Conservation (phyloP, 352 stramenopile genomes). For the Blastocystis sp. region DNA sequence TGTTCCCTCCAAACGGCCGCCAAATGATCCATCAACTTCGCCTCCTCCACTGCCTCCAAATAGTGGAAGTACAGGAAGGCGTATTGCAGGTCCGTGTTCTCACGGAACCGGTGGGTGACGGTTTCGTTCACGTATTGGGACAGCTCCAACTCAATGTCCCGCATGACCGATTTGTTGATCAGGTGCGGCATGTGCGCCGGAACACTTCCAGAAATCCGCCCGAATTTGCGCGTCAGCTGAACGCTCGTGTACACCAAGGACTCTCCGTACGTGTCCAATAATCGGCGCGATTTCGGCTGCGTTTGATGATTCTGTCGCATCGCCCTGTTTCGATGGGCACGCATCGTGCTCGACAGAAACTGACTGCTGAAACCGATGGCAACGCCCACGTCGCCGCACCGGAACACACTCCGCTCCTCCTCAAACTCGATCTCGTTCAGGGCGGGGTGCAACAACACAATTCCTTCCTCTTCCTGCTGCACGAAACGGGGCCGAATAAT, state of each 20-base stretch:
- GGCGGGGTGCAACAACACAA: not conserved
- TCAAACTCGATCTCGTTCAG: not conserved
- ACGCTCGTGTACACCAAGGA: constrained; percentile 87
- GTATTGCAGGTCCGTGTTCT: constrained; percentile 88
- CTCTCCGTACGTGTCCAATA: constrained; percentile 84
- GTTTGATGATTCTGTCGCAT: not conserved
- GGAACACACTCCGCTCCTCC: not conserved
- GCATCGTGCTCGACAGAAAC: not conserved
- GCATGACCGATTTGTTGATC: constrained; percentile 82
- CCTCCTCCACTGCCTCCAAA: constrained; percentile 81
- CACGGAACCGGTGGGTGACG: constrained; percentile 81
- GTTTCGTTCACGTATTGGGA: constrained; percentile 42
- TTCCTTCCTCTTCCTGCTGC: not conserved
- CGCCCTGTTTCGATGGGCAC: too few species aligned
- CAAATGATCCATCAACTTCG: constrained; percentile 75
- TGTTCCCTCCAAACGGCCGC: constrained; percentile 81
- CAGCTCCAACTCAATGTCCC: constrained; percentile 80
- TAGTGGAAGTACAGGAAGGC: constrained; percentile 92
- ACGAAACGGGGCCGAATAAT: not conserved
- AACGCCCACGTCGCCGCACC: not conserved
- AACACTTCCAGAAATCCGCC: constrained; percentile 76
- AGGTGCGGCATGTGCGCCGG: constrained; percentile 92
- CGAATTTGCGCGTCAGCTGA: constrained; percentile 84
- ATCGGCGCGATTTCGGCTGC: not conserved
- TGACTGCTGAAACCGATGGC: not conserved